Evolutionary conservation across 2,329 filamentous ascomycete species (phyloP), one percentile per base, ranked within the genome.

Genomic region (Alternaria ventricosa): DNA sequence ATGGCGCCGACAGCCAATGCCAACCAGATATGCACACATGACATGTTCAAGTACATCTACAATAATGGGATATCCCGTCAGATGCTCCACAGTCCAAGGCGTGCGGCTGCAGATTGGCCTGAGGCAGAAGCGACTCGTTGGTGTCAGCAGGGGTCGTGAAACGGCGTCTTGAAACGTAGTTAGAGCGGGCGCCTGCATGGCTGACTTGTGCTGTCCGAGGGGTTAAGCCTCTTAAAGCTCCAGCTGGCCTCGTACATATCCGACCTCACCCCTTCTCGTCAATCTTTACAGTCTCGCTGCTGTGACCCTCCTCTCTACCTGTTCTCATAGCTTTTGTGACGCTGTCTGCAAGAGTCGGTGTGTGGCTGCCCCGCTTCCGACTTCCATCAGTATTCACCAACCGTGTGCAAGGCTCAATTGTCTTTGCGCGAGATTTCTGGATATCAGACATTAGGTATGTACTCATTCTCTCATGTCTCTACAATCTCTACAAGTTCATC

Each of bases 141-240:
- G 75, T 75, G 72, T 74, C 71, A 73, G 75, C 77, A 70, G 73
- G 75, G 76, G 71, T 72, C 58, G 62, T 78, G 76, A 78, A 79
- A 78, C 75, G 70, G 71, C 54, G 70, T 68, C 61, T 68, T 79
- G 76, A 77, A 78, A 78, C 76, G 63, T 67, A 69, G 65, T 51
- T 55, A 60, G 60, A 69, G 68, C 76, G 69, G 75, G 75, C 75
- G 77, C 67, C 75, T 76, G 73, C 75, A 68, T 62, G 51, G 71
- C 73, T 73, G 74, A 74, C 75, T 73, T 71, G 74, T 66, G 47
- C 47, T 53, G 50, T 55, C 36, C 45, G 53, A 46, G 50, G 51
- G 28, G 27, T 50, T 51, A 55, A 57, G 60, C 64, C 62, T 71
- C 72, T 73, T 61, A 59, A 59, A 74, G 68, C 61, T 60, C 53